Evolutionary conservation across 768 basidiomycete species (phyloP).

Genomic region (Leccinum boreale): DNA sequence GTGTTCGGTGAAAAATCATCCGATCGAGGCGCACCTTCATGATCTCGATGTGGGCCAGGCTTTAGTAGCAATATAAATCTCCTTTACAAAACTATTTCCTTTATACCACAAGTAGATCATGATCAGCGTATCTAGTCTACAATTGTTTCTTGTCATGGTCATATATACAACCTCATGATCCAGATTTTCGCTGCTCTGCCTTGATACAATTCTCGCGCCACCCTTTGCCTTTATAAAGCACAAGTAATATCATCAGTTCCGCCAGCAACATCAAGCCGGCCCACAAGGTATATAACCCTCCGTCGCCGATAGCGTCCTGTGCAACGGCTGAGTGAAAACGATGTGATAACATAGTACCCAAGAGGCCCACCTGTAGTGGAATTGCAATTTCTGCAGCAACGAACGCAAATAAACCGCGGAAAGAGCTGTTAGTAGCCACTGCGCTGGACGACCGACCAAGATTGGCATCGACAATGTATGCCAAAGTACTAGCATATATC

Average conservation of each 20-base stretch:
- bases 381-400: slow-evolving; percentile 72
- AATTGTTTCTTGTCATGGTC: not conserved
- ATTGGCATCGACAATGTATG: slow-evolving; percentile 89
- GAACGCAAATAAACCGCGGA: slow-evolving; percentile 68
- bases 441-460: slow-evolving; percentile 76
- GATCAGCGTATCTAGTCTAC: not conserved
- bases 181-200: slow-evolving; percentile 32
- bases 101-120: not conserved
- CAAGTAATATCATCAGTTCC: slow-evolving; percentile 55
- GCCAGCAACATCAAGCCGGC: slow-evolving; percentile 52
- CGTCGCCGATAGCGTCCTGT: slow-evolving; percentile 73
- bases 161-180: not conserved
- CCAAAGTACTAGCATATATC: slow-evolving; percentile 70
- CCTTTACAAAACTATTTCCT: too few species aligned
- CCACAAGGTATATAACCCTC: slow-evolving; percentile 74
- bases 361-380: slow-evolving; percentile 51
- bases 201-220: slow-evolving; percentile 58
- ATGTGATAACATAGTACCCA: not conserved
- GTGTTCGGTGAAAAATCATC: too few species aligned
- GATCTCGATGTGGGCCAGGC: too few species aligned
- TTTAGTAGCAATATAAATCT: not conserved
- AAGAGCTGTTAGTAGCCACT: slow-evolving; percentile 70
- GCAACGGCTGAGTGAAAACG: not conserved
- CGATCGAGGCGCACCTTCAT: too few species aligned
- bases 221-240: slow-evolving; percentile 54